Percentiles rank a stretch among this genome's conserved stretches.
phyloP scores from a whole-genome alignment of 371 early-diverging fungal species.

The Mucor mucedo region DNA sequence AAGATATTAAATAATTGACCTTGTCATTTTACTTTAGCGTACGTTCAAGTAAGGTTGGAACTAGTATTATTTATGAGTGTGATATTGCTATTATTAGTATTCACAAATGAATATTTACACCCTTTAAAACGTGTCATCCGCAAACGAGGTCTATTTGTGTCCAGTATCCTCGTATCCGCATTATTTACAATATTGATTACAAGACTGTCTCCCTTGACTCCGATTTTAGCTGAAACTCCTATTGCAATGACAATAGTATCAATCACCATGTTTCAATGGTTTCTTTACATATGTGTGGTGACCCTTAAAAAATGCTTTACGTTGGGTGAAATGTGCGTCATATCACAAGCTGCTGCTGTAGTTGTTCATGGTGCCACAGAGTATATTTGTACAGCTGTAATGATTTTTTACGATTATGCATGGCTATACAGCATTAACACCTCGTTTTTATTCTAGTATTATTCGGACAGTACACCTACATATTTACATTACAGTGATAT shows the following conservation, averaged over 20 bases:
- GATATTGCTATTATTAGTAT: conserved; percentile 32
- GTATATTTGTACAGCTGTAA: conserved; percentile 34
- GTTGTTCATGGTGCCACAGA: conserved; percentile 49
- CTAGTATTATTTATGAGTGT: conserved; percentile 41
- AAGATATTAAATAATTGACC: too few species aligned
- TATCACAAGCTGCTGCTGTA: conserved; percentile 64
- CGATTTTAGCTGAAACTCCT: conserved; percentile 32
- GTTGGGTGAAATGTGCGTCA: conserved; percentile 68
- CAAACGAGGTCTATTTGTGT: conserved; percentile 46
- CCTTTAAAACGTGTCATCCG: conserved; percentile 42
- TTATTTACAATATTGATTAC: conserved; percentile 38
- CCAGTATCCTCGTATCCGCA: conserved; percentile 39
- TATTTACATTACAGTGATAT: conserved; percentile 33
- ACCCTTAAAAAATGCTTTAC: conserved; percentile 65
- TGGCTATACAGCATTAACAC: background rate
- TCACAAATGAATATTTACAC: conserved; percentile 34
- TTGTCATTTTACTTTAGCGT: conserved; percentile 14
- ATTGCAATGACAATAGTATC: conserved; percentile 33
- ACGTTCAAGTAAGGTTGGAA: conserved; percentile 41
- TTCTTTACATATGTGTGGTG: conserved; percentile 47
- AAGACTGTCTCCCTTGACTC: conserved; percentile 29
- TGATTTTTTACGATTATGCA: background rate
- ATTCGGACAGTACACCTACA: conserved; percentile 29
- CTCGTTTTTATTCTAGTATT: conserved; percentile 23
- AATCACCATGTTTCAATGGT: conserved; percentile 46